A percentile compares a stretch with the other conserved stretches of the same genome.
phyloP scores from a whole-genome alignment of 768 basidiomycete genomes.

The Lactifluus rugatus region DNA sequence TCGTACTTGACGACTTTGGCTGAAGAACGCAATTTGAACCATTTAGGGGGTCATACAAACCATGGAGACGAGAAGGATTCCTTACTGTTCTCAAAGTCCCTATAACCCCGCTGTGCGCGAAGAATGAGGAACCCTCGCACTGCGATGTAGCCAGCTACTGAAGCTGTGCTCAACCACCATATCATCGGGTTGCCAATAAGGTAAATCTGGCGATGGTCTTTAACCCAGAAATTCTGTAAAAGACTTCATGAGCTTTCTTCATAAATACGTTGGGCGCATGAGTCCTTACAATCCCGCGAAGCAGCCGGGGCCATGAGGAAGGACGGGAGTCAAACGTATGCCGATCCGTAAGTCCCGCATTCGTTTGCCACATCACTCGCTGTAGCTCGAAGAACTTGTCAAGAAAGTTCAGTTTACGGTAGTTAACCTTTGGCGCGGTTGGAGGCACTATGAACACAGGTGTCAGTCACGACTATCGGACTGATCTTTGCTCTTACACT shows the following conservation, averaged over 20 bases:
- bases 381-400: conserved; percentile 88
- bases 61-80: background rate
- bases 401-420: conserved; percentile 81
- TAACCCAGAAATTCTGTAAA: conserved; percentile 92
- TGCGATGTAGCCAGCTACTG: conserved; percentile 55
- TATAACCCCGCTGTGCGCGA: conserved; percentile 81
- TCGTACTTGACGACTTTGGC: conserved; percentile 92
- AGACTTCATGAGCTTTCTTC: background rate
- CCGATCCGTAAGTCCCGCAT: conserved; percentile 89
- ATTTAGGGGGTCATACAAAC: background rate
- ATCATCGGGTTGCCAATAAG: conserved; percentile 89
- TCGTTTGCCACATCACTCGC: conserved; percentile 94
- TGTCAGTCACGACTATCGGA: background rate
- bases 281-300: conserved; percentile 79
- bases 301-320: conserved; percentile 78
- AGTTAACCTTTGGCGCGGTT: conserved; percentile 78
- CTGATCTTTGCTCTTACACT: conserved; percentile 40
- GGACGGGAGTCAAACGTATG: conserved; percentile 97
- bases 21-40: conserved; percentile 26
- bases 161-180: conserved; percentile 79
- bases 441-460: conserved; percentile 44
- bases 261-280: background rate
- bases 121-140: conserved; percentile 76
- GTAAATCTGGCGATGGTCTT: conserved; percentile 92
- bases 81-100: conserved; percentile 89